Evolutionary conservation across 148 eudicot species (phyloP).

Genomic region (Vaccinium macrocarpon): DNA sequence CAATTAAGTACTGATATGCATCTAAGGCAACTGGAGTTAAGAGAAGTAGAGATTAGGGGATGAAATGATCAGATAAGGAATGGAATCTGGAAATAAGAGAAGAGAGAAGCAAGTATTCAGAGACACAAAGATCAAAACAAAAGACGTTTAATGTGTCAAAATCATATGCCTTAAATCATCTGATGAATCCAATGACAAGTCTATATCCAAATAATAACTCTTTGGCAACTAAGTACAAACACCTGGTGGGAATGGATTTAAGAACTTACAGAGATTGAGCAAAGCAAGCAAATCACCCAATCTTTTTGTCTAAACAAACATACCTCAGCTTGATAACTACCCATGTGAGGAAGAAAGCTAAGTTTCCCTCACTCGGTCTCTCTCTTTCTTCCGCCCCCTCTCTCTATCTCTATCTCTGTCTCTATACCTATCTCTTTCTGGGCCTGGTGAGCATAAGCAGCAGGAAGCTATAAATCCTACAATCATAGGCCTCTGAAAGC

Average conservation of each 20-base stretch:
- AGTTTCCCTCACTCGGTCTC: slow-evolving; percentile 15
- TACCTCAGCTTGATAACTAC: slow-evolving; percentile 28
- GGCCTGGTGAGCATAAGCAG: slow-evolving; percentile 27
- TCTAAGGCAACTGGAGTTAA: not conserved
- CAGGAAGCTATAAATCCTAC: slow-evolving; percentile 43
- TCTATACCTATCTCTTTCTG: slow-evolving; percentile 15
- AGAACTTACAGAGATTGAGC: not conserved
- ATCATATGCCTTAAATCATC: not conserved
- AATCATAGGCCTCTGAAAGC: slow-evolving; percentile 53
- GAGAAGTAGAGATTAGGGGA: not conserved
- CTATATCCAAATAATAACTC: slow-evolving; percentile 1
- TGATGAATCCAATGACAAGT: slow-evolving; percentile 7
- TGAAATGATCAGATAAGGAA: not conserved
- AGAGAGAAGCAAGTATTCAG: not conserved
- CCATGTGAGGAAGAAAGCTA: slow-evolving; percentile 36
- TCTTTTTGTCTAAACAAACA: slow-evolving; percentile 18
- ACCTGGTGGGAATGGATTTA: not conserved
- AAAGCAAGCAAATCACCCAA: not conserved
- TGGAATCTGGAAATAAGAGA: not conserved
- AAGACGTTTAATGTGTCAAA: slow-evolving; percentile 14
- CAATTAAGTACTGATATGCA: not conserved
- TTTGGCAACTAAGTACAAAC: slow-evolving; percentile 14
- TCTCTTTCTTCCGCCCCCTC: not conserved
- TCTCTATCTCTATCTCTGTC: slow-evolving; percentile 9
- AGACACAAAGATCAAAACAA: not conserved